These are phyloP conservation scores for Coniophora puteana DNA, from an alignment of 1,284 basidiomycete species.

Conservation along the genomic window DNA sequence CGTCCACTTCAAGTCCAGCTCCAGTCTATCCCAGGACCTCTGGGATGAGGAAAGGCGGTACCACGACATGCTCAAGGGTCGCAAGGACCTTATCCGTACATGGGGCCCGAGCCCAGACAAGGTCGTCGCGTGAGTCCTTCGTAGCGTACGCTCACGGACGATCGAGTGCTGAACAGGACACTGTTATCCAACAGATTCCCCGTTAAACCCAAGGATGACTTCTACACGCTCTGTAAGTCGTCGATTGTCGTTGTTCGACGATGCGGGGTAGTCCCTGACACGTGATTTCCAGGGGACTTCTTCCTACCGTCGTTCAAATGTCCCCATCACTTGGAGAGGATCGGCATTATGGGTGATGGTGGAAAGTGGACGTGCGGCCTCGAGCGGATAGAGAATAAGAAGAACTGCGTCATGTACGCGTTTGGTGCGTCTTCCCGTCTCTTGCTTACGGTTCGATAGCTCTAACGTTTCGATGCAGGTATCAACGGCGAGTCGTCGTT, in stretches of 20 bases:
- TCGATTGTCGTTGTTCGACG: neutral
- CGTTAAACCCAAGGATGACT: slow-evolving; percentile 14
- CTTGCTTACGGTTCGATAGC: neutral
- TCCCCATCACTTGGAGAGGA: slow-evolving; percentile 40
- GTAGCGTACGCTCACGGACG: no score
- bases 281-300: slow-evolving; percentile 39
- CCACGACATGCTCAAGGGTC: slow-evolving; percentile 13
- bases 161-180: no score
- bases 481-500: slow-evolving; percentile 54
- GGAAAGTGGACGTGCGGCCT: slow-evolving; percentile 53
- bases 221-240: slow-evolving; percentile 30
- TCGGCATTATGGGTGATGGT: slow-evolving; percentile 47
- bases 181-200: slow-evolving; percentile 11
- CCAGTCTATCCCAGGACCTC: slow-evolving; percentile 11
- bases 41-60: slow-evolving; percentile 20
- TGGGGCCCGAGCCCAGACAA: slow-evolving; percentile 30
- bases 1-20: neutral
- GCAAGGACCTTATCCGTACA: slow-evolving; percentile 22
- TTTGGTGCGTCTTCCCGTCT: slow-evolving; percentile 30
- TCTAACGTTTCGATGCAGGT: slow-evolving; percentile 22
- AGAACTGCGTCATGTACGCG: slow-evolving; percentile 44
- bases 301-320: slow-evolving; percentile 45
- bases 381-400: slow-evolving; percentile 39
- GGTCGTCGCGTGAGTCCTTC: slow-evolving; percentile 21
- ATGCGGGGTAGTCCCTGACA: neutral